Conservation (phyloP, 768 basidiomycete species). For the Kwoniella mangroviensis region DNA sequence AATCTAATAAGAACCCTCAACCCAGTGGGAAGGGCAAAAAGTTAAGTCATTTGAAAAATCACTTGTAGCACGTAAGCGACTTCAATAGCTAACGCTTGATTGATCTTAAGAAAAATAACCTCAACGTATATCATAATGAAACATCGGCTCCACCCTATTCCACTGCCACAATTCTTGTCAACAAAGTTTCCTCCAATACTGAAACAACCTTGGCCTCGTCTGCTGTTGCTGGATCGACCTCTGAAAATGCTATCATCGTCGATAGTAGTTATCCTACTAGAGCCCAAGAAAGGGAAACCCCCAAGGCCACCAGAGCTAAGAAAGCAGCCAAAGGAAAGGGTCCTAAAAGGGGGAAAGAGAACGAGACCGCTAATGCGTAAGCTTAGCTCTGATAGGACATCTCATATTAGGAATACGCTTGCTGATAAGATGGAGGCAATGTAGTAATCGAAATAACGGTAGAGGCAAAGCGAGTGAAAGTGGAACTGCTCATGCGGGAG, state of each 20-base stretch:
- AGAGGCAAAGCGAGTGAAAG: neutral
- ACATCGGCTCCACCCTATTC: neutral
- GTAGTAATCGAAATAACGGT: neutral
- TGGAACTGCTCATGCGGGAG: neutral
- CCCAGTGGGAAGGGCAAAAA: neutral
- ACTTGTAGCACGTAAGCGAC: too few species aligned
- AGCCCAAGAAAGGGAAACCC: neutral
- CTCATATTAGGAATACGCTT: neutral
- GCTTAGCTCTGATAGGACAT: neutral
- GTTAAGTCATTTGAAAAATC: neutral
- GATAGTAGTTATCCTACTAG: constrained; percentile 1
- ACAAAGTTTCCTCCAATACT: neutral
- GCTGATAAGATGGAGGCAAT: neutral
- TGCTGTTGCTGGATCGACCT: neutral
- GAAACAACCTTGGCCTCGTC: neutral
- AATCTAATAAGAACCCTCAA: neutral
- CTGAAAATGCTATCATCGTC: neutral
- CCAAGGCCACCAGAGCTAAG: neutral
- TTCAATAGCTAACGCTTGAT: too few species aligned
- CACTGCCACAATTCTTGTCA: neutral
- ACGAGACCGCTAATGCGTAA: neutral
- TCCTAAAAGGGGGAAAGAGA: neutral
- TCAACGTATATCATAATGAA: neutral
- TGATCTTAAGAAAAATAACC: neutral
- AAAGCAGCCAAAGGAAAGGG: neutral